Evolutionary conservation across 345 rosid genomes (phyloP), one percentile per base, ranked within the genome.

Genomic region (Syzygium oleosum): DNA sequence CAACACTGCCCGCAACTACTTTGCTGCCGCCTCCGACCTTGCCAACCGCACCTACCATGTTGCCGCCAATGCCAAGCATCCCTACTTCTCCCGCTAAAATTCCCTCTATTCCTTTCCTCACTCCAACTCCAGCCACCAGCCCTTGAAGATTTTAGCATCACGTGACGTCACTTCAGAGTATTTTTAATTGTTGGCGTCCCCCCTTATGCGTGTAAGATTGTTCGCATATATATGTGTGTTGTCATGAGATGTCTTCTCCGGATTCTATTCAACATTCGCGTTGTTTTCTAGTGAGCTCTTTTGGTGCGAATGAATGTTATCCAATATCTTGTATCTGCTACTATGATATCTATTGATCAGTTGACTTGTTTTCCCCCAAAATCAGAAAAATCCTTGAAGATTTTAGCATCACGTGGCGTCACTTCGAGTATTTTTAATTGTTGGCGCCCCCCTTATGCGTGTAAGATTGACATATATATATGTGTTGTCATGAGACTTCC

Each of bases 101-200:
- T 77, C 93, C 94, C 34, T 65, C 93, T 21, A 80, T 91, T 41
- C 93, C 90, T 4, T 88, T 93, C 87, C 38, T 91, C 53, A 59
- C 91, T 6, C 92, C 91, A 23, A 88, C 91, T 22, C 91, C 91
- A 31, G 84, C 89, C 46, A 88, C 84, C 51, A 87, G 85, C 79
- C 89, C 92, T 59, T 91, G 87, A 88, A 52, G 23, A 5, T 59
- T 27, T 49, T 63, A 9, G 8, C 23, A 86, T n/a, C 73, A 61
- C 2, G 19, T 61, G 73, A n/a, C 38, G 73, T 61, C 73, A 52
- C 17, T 9, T 61, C 17, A n/a, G 73, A 61, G 19, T 14, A 61
- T 61, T 61, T 61, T n/a, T 0, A 61, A 3, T 61, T 61, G 73
- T 61, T 61, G 73, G 73, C 9, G 38, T n/a, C 7, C 2, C 38